Percentiles rank a stretch among this genome's conserved stretches.
phyloP scores from a whole-genome alignment of 2,329 filamentous ascomycete species.

The Helminthosporium solani region DNA sequence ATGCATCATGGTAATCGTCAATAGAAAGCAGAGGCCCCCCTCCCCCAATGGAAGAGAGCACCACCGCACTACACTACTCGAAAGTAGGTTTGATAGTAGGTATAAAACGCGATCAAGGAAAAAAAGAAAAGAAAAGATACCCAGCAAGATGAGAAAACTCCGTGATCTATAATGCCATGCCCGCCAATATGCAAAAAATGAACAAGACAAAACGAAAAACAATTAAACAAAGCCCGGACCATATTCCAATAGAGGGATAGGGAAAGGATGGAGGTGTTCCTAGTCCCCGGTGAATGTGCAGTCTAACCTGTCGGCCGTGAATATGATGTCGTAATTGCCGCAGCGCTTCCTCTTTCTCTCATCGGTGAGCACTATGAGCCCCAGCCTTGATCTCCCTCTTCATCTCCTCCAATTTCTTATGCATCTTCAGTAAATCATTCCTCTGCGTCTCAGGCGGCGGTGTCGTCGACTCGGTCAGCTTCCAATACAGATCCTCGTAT shows the following conservation, averaged over 20 bases:
- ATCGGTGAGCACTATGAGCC: constrained; percentile 23
- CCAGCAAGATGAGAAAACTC: constrained; percentile 7
- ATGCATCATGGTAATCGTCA: constrained; percentile 21
- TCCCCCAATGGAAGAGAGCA: constrained; percentile 1
- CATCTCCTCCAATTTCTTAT: constrained; percentile 55
- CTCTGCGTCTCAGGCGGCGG: constrained; percentile 53
- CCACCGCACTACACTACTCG: constrained; percentile 1
- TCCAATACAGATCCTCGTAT: constrained; percentile 58
- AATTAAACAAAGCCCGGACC: background rate
- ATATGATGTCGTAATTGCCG: constrained; percentile 3
- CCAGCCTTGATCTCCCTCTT: constrained; percentile 57
- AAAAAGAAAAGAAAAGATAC: background rate
- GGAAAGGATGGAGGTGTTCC: background rate
- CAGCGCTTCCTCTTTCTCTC: constrained; percentile 5
- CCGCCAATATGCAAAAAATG: constrained; percentile 13
- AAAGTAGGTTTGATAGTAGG: background rate
- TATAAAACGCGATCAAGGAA: background rate
- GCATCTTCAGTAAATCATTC: constrained; percentile 55
- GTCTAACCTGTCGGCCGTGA: constrained; percentile 8
- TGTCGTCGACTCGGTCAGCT: constrained; percentile 42
- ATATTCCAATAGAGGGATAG: background rate
- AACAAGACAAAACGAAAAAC: constrained; percentile 9
- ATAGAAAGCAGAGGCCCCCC: constrained; percentile 11
- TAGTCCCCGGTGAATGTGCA: constrained; percentile 9
- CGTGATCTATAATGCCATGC: constrained; percentile 1